These are phyloP conservation scores for Phytophthora macrochlamydospora DNA, from an alignment of 352 stramenopile species.

Conservation along the genomic window DNA sequence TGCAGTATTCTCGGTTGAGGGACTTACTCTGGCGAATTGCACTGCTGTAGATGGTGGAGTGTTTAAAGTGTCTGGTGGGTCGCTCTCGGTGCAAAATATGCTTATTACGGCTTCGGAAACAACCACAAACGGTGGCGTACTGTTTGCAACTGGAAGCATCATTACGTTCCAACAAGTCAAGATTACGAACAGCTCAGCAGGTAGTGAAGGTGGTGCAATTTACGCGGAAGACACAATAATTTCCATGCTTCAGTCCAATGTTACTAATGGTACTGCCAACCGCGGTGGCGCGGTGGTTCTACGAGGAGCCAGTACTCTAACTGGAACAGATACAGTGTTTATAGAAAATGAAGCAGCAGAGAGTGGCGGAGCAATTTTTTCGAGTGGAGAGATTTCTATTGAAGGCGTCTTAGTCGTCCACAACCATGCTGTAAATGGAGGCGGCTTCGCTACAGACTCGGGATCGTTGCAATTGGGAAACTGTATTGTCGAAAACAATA, in stretches of 20 bases:
- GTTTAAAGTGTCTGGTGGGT: slow-evolving; percentile 22
- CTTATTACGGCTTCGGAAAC: slow-evolving; percentile 24
- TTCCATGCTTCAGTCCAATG: slow-evolving; percentile 22
- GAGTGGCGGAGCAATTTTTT: slow-evolving; percentile 23
- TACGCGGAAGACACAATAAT: slow-evolving; percentile 28
- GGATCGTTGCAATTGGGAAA: slow-evolving; percentile 17
- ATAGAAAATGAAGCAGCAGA: slow-evolving; percentile 25
- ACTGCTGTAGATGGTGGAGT: slow-evolving; percentile 20
- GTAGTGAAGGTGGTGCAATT: slow-evolving; percentile 34
- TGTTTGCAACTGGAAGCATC: slow-evolving; percentile 23
- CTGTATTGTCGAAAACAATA: slow-evolving; percentile 19
- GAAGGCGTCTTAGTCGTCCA: slow-evolving; percentile 6
- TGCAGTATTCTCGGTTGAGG: slow-evolving; percentile 34
- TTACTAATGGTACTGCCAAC: slow-evolving; percentile 27
- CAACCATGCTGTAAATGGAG: slow-evolving; percentile 24
- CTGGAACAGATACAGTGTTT: slow-evolving; percentile 4
- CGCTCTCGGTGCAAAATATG: slow-evolving; percentile 28
- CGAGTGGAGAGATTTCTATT: slow-evolving; percentile 14
- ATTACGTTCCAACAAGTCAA: slow-evolving; percentile 21
- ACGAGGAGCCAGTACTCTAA: slow-evolving; percentile 9
- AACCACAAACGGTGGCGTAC: slow-evolving; percentile 27
- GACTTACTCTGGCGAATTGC: slow-evolving; percentile 52
- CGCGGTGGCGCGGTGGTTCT: slow-evolving; percentile 35
- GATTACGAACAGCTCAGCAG: slow-evolving; percentile 17
- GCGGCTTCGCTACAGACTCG: slow-evolving; percentile 23